Percentiles rank a stretch among this genome's conserved stretches.
phyloP scores from a whole-genome alignment of 2,329 filamentous ascomycete species.

The Pseudopyrenochaeta lycopersici region DNA sequence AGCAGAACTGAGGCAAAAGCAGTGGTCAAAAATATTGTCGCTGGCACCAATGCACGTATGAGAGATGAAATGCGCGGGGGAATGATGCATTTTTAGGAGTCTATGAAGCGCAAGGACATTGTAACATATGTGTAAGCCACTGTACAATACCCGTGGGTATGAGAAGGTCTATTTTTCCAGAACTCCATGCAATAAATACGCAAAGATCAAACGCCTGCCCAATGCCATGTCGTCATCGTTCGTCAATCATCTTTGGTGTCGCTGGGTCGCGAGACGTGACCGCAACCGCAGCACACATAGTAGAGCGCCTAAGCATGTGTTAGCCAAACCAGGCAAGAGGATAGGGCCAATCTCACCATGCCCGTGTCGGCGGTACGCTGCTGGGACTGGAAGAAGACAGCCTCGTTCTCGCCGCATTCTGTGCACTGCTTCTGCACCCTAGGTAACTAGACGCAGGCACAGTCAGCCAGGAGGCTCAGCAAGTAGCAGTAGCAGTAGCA shows the following conservation, averaged over 20 bases:
- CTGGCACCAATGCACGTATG: conserved; percentile 86
- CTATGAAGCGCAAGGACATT: conserved; percentile 23
- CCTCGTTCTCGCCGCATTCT: conserved; percentile 83
- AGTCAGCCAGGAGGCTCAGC: conserved; percentile 51
- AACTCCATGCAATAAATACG: conserved; percentile 36
- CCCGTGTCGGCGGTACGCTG: conserved; percentile 96
- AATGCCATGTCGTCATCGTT: conserved; percentile 30
- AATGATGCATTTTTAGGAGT: conserved; percentile 31
- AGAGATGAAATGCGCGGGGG: conserved; percentile 7
- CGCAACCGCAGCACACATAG: conserved; percentile 89
- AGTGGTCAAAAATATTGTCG: conserved; percentile 98
- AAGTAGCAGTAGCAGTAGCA: conserved; percentile 46
- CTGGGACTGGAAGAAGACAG: conserved; percentile 98
- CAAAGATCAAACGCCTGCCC: conserved; percentile 41
- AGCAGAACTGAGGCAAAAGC: conserved; percentile 85
- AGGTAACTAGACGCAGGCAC: conserved; percentile 74
- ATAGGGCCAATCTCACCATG: conserved; percentile 72
- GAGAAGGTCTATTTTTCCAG: conserved; percentile 37
- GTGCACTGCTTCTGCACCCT: conserved; percentile 87
- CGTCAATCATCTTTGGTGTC: conserved; percentile 18
- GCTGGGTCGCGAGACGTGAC: conserved; percentile 74
- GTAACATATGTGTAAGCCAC: conserved; percentile 41
- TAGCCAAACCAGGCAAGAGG: conserved; percentile 8
- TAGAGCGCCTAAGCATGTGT: conserved; percentile 56
- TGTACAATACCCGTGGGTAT: conserved; percentile 48